These are phyloP conservation scores for Nepenthes gracilis DNA, from an alignment of 148 eudicot genomes.

Conservation along the genomic window DNA sequence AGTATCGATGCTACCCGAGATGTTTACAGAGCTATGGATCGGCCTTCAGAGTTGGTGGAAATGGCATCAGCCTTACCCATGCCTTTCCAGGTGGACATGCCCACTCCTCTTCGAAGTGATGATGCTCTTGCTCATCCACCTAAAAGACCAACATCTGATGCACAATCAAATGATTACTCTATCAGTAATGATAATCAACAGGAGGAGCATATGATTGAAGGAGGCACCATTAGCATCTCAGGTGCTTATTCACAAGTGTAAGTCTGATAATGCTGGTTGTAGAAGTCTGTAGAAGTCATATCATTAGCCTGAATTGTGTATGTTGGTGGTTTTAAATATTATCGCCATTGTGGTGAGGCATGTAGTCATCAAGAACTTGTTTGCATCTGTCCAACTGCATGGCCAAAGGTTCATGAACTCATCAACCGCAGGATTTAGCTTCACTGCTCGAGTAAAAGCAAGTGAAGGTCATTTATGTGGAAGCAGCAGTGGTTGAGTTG, in stretches of 20 bases:
- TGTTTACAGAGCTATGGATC: conserved; percentile 29
- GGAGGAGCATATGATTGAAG: conserved; percentile 58
- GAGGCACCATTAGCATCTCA: conserved; percentile 73
- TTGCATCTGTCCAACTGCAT: too few species aligned
- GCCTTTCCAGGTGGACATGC: conserved; percentile 30
- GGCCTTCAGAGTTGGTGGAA: conserved; percentile 31
- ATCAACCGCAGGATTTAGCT: too few species aligned
- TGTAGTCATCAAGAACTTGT: too few species aligned
- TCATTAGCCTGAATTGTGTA: too few species aligned
- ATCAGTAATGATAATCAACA: conserved; percentile 29
- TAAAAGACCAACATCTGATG: conserved; percentile 30
- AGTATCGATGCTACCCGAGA: conserved; percentile 29
- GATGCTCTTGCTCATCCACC: conserved; percentile 28
- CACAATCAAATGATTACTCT: conserved; percentile 30
- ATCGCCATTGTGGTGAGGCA: too few species aligned
- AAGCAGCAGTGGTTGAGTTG: too few species aligned
- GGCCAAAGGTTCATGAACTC: too few species aligned
- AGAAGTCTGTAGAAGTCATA: too few species aligned
- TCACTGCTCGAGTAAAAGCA: too few species aligned
- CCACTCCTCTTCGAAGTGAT: conserved; percentile 26
- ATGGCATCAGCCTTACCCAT: conserved; percentile 25
- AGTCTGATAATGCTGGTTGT: conserved; percentile 5
- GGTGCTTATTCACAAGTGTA: conserved; percentile 77
- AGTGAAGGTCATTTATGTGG: too few species aligned
- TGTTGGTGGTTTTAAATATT: too few species aligned